Conservation (phyloP, 2,329 filamentous ascomycete species). For the Dactylonectria estremocensis region DNA sequence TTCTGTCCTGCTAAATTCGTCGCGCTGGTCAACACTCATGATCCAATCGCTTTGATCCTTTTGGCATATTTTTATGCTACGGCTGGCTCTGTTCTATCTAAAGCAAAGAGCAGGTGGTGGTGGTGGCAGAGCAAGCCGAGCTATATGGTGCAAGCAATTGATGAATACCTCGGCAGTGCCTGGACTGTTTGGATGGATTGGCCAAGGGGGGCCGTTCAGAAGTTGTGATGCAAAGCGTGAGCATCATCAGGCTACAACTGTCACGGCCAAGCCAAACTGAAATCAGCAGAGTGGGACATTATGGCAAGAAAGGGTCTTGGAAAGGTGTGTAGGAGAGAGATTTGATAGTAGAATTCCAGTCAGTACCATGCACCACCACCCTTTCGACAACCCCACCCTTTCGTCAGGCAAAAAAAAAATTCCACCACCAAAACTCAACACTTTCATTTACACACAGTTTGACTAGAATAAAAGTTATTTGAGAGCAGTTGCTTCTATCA, state of each 20-base stretch:
- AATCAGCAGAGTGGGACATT: constrained; percentile 13
- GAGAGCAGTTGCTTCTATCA: too few species aligned
- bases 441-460: too few species aligned
- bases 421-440: too few species aligned
- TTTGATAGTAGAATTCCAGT: constrained; percentile 14
- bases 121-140: constrained; percentile 16
- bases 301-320: constrained; percentile 14
- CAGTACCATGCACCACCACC: neutral
- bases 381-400: too few species aligned
- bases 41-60: constrained; percentile 17
- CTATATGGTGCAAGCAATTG: constrained; percentile 17
- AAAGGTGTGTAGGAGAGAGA: constrained; percentile 12
- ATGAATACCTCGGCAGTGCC: constrained; percentile 17
- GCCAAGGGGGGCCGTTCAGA: constrained; percentile 16
- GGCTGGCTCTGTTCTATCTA: constrained; percentile 13
- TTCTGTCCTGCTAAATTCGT: constrained; percentile 17
- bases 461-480: too few species aligned
- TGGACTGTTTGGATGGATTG: constrained; percentile 17
- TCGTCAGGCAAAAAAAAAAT: too few species aligned
- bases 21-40: constrained; percentile 18
- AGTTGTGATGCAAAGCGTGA: constrained; percentile 17
- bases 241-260: constrained; percentile 13
- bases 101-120: constrained; percentile 16
- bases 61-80: constrained; percentile 18
- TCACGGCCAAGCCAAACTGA: constrained; percentile 11